Percentiles rank a stretch among this genome's conserved stretches.
Evolutionary conservation across 139 green algal genomes (phyloP).

Genomic region (Medakamo hakoo): DNA sequence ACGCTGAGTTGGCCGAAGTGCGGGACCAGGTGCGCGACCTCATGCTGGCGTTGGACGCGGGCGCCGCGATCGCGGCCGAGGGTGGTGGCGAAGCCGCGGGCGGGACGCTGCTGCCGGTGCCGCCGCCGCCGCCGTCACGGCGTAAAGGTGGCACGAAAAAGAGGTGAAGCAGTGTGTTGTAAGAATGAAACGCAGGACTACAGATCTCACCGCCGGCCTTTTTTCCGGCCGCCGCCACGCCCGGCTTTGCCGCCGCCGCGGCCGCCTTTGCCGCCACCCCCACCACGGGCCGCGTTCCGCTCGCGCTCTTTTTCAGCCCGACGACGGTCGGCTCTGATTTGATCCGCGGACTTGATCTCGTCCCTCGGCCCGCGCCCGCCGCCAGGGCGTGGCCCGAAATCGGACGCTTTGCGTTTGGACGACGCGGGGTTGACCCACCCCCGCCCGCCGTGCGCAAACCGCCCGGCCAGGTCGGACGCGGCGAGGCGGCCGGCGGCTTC

Average conservation of each 20-base stretch:
- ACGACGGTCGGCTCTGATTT: conserved; percentile 5
- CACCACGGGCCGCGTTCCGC: neutral
- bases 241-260: too few species aligned
- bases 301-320: neutral
- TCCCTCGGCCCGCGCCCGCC: neutral
- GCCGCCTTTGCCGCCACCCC: neutral
- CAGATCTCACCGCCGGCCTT: neutral
- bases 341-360: conserved; percentile 13
- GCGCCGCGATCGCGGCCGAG: conserved; percentile 25
- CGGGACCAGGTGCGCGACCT: conserved; percentile 52
- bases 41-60: conserved; percentile 63
- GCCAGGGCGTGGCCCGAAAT: neutral
- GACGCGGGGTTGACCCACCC: conserved; percentile 28
- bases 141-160: neutral
- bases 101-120: conserved; percentile 19
- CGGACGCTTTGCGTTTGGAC: neutral
- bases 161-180: neutral
- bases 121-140: neutral
- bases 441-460: conserved; percentile 31
- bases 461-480: conserved; percentile 5
- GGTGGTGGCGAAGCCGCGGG: conserved; percentile 27
- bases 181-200: neutral
- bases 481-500: neutral
- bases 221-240: neutral
- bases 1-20: conserved; percentile 37